These are phyloP conservation scores for Parathielavia appendiculata DNA, from an alignment of 495 filamentous ascomycete genomes.

Conservation along the genomic window DNA sequence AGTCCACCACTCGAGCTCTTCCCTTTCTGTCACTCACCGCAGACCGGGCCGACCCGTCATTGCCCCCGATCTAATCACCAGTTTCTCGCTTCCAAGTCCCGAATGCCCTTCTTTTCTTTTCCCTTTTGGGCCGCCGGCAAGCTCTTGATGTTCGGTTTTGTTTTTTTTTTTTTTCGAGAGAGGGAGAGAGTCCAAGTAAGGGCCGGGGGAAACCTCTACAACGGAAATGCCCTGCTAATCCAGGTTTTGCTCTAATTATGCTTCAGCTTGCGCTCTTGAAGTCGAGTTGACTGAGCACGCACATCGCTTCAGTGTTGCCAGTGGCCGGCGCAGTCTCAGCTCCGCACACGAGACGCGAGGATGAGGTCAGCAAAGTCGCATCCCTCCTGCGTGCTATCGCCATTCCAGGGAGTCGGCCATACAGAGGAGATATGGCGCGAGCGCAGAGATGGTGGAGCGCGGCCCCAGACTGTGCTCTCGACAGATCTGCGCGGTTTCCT, in stretches of 20 bases:
- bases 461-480: conserved; percentile 12
- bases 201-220: not conserved
- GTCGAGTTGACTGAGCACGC: no score
- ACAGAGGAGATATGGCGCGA: not conserved
- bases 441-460: not conserved
- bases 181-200: not conserved
- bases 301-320: no score
- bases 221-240: not conserved
- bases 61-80: not conserved
- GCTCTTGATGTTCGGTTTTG: not conserved
- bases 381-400: conserved; percentile 12
- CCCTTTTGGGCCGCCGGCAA: not conserved
- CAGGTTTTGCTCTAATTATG: not conserved
- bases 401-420: conserved; percentile 11
- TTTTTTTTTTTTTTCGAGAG: not conserved
- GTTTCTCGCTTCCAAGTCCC: not conserved
- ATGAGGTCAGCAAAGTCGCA: not conserved
- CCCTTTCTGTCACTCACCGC: not conserved
- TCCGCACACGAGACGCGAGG: not conserved
- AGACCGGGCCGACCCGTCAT: not conserved
- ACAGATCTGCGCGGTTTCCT: conserved; percentile 20
- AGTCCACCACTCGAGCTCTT: not conserved
- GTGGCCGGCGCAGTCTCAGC: not conserved
- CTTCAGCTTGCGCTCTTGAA: no score
- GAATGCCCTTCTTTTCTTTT: not conserved